phyloP scores from a whole-genome alignment of 2,329 filamentous ascomycete genomes.

The Clonostachys chloroleuca region DNA sequence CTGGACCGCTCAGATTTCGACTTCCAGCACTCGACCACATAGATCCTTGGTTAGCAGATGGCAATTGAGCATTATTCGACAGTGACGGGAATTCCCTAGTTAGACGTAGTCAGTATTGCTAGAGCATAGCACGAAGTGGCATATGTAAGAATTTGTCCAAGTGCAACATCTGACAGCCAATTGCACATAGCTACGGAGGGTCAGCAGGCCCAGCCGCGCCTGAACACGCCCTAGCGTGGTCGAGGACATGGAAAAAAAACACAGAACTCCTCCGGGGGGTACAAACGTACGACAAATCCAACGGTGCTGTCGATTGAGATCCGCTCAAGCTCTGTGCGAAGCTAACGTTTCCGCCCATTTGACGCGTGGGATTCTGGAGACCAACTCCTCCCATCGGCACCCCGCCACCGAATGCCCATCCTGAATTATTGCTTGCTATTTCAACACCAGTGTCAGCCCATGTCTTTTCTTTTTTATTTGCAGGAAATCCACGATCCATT shows the following conservation, averaged over 20 bases:
- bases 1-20: slow-evolving; percentile 40
- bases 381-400: slow-evolving; percentile 55
- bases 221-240: too few relatives aligned
- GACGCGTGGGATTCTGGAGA: slow-evolving; percentile 47
- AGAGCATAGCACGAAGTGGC: too few relatives aligned
- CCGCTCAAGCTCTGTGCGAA: slow-evolving; percentile 63
- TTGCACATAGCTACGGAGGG: too few relatives aligned
- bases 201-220: too few relatives aligned
- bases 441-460: neutral
- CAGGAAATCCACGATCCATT: too few relatives aligned
- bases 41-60: slow-evolving; percentile 40
- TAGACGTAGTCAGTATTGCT: too few relatives aligned
- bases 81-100: slow-evolving; percentile 61
- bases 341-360: slow-evolving; percentile 56
- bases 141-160: too few relatives aligned
- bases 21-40: slow-evolving; percentile 50
- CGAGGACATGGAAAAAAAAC: slow-evolving; percentile 1
- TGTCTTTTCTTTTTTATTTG: neutral
- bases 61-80: slow-evolving; percentile 54
- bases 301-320: slow-evolving; percentile 56
- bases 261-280: neutral
- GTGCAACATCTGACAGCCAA: too few relatives aligned
- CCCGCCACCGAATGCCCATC: slow-evolving; percentile 60
- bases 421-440: slow-evolving; percentile 44
- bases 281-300: slow-evolving; percentile 60